Base-by-base conservation (phyloP, 805 yeast genomes). In the Yarrowia keelungensis region DNA sequence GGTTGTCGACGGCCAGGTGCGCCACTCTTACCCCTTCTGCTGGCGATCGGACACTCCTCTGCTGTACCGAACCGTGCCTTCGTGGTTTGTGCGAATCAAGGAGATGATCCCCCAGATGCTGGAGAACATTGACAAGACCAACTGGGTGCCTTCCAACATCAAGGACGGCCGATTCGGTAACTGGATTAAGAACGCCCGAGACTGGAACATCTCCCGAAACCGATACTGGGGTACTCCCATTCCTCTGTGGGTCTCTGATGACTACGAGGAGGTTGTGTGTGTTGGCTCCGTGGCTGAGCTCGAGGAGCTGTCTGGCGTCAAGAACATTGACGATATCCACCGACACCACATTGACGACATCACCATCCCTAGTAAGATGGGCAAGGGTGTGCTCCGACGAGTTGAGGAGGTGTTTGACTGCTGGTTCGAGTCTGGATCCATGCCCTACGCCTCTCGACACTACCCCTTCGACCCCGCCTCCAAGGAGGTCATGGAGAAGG, bases 171-270 rank as follows among this genome's bases (percentile, higher is more conserved):
- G 99, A 81, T 95, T 95, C 77, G 87, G 97, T 64, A 94, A 94
- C 83, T 95, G 99, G 99, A 90, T 95, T 79, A 92, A 95, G 74
- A 94, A 93, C 76, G 99, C 99, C 65, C 91, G 99, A 81, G 99
- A 95, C 81, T 95, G 99, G 99, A 95, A 95, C 78, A 86, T 95
- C 72, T 92, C 98, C 35, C 90, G 99, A 86, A 94, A 94, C 84
- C 87, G 99, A 81, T 95, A 95, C 81, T 95, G 99, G 99, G 99
- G 99, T 83, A 95, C 98, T 39, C 99, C 99, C 71, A 88, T 95
- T 74, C 99, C 99, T 71, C 82, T 95, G 77, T 95, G 99, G 99
- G 97, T 87, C 67, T 87, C 93, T 73, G 98, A 93, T 19, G 99
- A 95, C 79, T 87, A 84, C 73, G 89, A 91, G 80, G 99, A 95